Evolutionary conservation across 495 filamentous ascomycete species (phyloP).

Genomic region (Xylaria telfairii): DNA sequence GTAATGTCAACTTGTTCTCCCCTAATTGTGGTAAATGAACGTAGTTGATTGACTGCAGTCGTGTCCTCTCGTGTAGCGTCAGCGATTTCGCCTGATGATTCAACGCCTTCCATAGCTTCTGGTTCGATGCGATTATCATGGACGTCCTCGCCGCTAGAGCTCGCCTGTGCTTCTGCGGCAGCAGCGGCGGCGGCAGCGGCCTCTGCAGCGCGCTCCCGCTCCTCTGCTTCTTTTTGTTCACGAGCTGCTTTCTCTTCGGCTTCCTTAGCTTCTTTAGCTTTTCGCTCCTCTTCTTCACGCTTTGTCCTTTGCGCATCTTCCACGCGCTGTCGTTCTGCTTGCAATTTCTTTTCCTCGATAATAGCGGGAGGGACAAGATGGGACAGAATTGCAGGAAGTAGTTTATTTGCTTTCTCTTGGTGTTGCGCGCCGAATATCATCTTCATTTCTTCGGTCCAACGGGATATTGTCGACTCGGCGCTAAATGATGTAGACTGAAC

Average conservation of each 20-base stretch:
- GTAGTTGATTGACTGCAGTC: conserved; percentile 46
- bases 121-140: conserved; percentile 41
- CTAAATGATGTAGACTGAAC: conserved; percentile 71
- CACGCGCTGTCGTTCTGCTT: conserved; percentile 64
- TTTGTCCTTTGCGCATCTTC: conserved; percentile 70
- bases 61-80: conserved; percentile 40
- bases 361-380: conserved; percentile 84
- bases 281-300: conserved; percentile 59
- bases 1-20: conserved; percentile 90
- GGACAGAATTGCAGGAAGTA: conserved; percentile 71
- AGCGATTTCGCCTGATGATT: conserved; percentile 55
- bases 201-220: conserved; percentile 48
- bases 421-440: conserved; percentile 76
- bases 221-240: conserved; percentile 64
- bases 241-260: conserved; percentile 63
- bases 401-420: conserved; percentile 72
- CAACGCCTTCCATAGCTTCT: conserved; percentile 88
- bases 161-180: conserved; percentile 44
- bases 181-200: conserved; percentile 50
- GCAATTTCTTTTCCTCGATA: conserved; percentile 70
- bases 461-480: conserved; percentile 67
- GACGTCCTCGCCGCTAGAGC: conserved; percentile 24
- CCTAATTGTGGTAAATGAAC: conserved; percentile 79
- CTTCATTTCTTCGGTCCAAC: conserved; percentile 92
- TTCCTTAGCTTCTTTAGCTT: conserved; percentile 64